Evolutionary conservation across 1,284 basidiomycete species (phyloP).

Genomic region (Volvariella surrecta): DNA sequence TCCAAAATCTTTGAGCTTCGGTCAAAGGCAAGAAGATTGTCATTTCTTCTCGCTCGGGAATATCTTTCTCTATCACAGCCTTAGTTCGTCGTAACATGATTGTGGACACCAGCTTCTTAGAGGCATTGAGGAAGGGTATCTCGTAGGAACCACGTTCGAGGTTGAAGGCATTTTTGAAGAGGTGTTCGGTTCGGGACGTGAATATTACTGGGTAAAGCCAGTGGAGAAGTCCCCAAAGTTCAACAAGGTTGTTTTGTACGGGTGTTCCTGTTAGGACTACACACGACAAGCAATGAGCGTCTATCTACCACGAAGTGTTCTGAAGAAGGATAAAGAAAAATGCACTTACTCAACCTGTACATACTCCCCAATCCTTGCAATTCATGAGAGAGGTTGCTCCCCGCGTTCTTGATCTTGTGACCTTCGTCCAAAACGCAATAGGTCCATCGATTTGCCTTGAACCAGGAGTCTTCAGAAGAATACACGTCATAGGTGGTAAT

Average conservation of each 20-base stretch:
- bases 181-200: slow-evolving; percentile 32
- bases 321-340: too few relatives aligned
- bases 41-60: slow-evolving; percentile 49
- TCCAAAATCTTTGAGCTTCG: slow-evolving; percentile 57
- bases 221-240: slow-evolving; percentile 47
- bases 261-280: slow-evolving; percentile 56
- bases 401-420: slow-evolving; percentile 51
- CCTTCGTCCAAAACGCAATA: slow-evolving; percentile 57
- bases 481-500: slow-evolving; percentile 54
- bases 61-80: slow-evolving; percentile 35
- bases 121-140: slow-evolving; percentile 36
- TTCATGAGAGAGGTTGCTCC: slow-evolving; percentile 33
- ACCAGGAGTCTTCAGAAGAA: slow-evolving; percentile 40
- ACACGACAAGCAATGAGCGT: too few relatives aligned
- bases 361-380: slow-evolving; percentile 39
- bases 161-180: slow-evolving; percentile 46
- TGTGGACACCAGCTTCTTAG: slow-evolving; percentile 36
- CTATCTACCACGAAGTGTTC: too few relatives aligned
- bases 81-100: slow-evolving; percentile 60
- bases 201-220: slow-evolving; percentile 50
- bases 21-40: slow-evolving; percentile 49
- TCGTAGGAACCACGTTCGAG: slow-evolving; percentile 41
- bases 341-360: slow-evolving; percentile 35
- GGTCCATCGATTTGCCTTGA: slow-evolving; percentile 46
- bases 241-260: slow-evolving; percentile 54